Conservation (phyloP, 129 eudicot genomes). For the Artemisia annua region DNA sequence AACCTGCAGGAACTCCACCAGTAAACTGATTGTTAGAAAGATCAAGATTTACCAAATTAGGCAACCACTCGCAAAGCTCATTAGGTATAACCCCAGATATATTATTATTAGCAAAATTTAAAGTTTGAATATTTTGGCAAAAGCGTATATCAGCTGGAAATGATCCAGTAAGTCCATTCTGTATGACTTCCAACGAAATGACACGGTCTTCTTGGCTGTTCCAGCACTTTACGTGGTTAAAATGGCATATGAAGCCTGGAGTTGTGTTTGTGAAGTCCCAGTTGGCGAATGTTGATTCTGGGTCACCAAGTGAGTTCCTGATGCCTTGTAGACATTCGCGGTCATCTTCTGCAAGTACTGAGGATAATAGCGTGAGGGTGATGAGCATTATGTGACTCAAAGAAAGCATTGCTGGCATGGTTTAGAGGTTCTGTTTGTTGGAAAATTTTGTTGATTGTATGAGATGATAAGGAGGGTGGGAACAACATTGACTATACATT, state of each 20-base stretch:
- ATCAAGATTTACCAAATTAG: constrained; percentile 58
- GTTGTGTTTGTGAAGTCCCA: too few relatives aligned
- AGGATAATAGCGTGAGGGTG: too few relatives aligned
- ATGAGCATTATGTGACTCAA: too few relatives aligned
- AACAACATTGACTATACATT: too few relatives aligned
- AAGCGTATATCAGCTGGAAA: constrained; percentile 42
- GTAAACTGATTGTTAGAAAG: constrained; percentile 57
- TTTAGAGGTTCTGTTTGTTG: too few relatives aligned
- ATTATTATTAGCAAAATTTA: constrained; percentile 59
- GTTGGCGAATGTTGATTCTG: too few relatives aligned
- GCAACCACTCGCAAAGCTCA: constrained; percentile 63
- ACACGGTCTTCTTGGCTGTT: constrained; percentile 65
- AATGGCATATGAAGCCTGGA: constrained; percentile 38
- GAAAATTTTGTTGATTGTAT: too few relatives aligned
- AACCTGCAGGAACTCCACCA: constrained; percentile 59
- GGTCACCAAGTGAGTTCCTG: too few relatives aligned
- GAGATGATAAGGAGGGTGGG: too few relatives aligned
- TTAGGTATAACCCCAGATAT: constrained; percentile 63
- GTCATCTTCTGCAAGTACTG: too few relatives aligned
- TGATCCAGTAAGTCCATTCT: constrained; percentile 40
- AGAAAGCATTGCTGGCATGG: too few relatives aligned
- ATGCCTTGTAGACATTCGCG: too few relatives aligned
- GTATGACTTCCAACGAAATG: constrained; percentile 34
- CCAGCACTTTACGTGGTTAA: constrained; percentile 67
- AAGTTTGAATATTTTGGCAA: constrained; percentile 56